Evolutionary conservation across 73 alveolate species (phyloP).

Genomic region (Symbiodinium natans): DNA sequence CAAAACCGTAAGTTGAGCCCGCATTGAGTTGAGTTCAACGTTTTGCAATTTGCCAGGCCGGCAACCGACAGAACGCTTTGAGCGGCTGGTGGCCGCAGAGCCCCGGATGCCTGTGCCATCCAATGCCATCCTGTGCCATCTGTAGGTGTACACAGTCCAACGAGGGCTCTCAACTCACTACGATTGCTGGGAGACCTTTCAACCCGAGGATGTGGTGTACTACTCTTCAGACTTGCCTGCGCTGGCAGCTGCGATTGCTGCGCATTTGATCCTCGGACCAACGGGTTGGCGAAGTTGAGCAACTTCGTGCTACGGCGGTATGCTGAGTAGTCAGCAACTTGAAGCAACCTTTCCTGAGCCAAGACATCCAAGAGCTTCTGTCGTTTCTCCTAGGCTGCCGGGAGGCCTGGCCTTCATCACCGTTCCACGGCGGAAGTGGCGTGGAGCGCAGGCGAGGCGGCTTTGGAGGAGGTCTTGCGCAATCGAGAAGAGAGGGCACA

Average conservation of each 20-base stretch:
- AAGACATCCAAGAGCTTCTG: background rate
- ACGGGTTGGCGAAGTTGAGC: background rate
- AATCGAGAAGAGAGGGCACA: too few relatives aligned
- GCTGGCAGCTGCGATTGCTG: conserved; percentile 68
- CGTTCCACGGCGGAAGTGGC: conserved; percentile 49
- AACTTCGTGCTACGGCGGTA: too few relatives aligned
- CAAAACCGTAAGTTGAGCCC: too few relatives aligned
- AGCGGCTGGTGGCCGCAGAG: conserved; percentile 70
- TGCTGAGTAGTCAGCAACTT: too few relatives aligned
- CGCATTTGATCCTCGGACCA: conserved; percentile 27
- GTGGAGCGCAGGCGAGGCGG: background rate
- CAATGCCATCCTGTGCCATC: too few relatives aligned
- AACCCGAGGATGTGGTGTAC: conserved; percentile 90
- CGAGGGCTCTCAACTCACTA: too few relatives aligned
- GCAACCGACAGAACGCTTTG: background rate
- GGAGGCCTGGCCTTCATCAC: conserved; percentile 25
- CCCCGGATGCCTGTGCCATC: too few relatives aligned
- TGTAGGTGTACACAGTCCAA: too few relatives aligned
- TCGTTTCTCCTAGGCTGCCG: conserved; percentile 22
- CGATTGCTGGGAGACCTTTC: too few relatives aligned
- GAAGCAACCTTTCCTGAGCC: too few relatives aligned
- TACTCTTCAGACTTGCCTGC: conserved; percentile 73
- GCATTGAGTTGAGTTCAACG: too few relatives aligned
- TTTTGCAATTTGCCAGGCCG: background rate
- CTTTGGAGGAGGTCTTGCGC: too few relatives aligned